These are phyloP conservation scores for Volutella citrinella DNA, from an alignment of 2,329 filamentous ascomycete species.

Conservation along the genomic window DNA sequence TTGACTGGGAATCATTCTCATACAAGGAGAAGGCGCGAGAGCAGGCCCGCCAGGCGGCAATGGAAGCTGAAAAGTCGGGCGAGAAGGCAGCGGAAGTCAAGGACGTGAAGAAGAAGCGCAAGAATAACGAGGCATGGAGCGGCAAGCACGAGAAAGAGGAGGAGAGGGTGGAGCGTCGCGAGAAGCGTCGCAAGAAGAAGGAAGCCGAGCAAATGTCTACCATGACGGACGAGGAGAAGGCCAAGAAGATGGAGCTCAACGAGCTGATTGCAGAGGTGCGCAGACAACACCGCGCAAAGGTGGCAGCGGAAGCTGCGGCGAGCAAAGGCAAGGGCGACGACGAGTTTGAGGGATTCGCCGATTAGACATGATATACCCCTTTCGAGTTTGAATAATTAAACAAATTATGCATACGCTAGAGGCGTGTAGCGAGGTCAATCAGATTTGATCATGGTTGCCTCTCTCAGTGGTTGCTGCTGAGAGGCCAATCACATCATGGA, in stretches of 20 bases:
- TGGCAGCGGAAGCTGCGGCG: conserved; percentile 18
- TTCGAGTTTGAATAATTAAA: no score
- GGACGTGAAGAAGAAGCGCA: conserved; percentile 53
- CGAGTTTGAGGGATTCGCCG: conserved; percentile 60
- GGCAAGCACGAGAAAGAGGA: conserved; percentile 66
- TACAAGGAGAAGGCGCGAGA: conserved; percentile 74
- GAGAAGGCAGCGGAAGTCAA: conserved; percentile 37
- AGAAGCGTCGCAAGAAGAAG: conserved; percentile 61
- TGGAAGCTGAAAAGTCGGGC: conserved; percentile 46
- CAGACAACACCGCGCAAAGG: conserved; percentile 49
- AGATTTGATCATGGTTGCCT: no score
- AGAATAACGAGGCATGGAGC: conserved; percentile 70
- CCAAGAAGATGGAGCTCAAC: conserved; percentile 60
- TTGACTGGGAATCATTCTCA: conserved; percentile 65
- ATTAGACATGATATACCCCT: conserved; percentile 34
- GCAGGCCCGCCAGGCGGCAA: conserved; percentile 56
- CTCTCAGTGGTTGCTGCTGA: no score
- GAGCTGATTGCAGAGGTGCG: conserved; percentile 64
- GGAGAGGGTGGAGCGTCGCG: conserved; percentile 56
- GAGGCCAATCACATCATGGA: no score
- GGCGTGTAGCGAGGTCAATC: no score
- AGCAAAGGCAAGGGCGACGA: conserved; percentile 40
- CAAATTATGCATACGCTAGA: no score
- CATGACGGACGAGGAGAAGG: conserved; percentile 70
- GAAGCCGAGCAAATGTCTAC: conserved; percentile 60